A percentile compares a stretch with the other conserved stretches of the same genome.
phyloP scores from a whole-genome alignment of 108 stramenopile genomes.

The Cylindrotheca closterium region DNA sequence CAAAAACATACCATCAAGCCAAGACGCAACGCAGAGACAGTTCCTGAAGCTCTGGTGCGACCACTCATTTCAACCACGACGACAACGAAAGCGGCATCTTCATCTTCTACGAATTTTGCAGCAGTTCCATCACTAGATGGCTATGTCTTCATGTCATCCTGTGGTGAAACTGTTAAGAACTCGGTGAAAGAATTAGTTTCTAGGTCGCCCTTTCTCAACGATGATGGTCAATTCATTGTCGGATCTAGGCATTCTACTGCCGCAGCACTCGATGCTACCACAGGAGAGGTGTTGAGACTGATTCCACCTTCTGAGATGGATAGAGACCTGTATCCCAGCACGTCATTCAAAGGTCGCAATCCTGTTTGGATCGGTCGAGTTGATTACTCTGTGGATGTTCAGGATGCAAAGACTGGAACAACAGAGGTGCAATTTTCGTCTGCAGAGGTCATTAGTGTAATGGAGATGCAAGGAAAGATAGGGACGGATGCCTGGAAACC shows the following conservation, averaged over 20 bases:
- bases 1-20: background rate
- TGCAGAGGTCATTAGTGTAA: conserved; percentile 63
- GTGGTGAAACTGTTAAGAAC: conserved; percentile 45
- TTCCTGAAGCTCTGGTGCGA: conserved; percentile 31
- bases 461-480: conserved; percentile 59
- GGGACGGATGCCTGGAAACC: conserved; percentile 20
- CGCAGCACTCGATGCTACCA: conserved; percentile 63
- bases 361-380: conserved; percentile 88
- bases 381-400: conserved; percentile 71
- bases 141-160: conserved; percentile 56
- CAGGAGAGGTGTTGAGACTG: conserved; percentile 73
- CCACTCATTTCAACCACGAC: conserved; percentile 74
- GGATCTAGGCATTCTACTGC: conserved; percentile 64
- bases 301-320: conserved; percentile 24
- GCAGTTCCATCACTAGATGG: conserved; percentile 86
- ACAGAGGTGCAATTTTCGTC: conserved; percentile 72
- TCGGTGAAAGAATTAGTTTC: conserved; percentile 69
- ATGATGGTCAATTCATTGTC: conserved; percentile 68
- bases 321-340: conserved; percentile 21
- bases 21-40: background rate
- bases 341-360: conserved; percentile 28
- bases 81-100: conserved; percentile 49
- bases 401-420: conserved; percentile 67
- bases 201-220: conserved; percentile 79
- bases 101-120: conserved; percentile 23